These are phyloP conservation scores for Lathyrus oleraceus DNA, from an alignment of 306 rosid species.

Conservation along the genomic window DNA sequence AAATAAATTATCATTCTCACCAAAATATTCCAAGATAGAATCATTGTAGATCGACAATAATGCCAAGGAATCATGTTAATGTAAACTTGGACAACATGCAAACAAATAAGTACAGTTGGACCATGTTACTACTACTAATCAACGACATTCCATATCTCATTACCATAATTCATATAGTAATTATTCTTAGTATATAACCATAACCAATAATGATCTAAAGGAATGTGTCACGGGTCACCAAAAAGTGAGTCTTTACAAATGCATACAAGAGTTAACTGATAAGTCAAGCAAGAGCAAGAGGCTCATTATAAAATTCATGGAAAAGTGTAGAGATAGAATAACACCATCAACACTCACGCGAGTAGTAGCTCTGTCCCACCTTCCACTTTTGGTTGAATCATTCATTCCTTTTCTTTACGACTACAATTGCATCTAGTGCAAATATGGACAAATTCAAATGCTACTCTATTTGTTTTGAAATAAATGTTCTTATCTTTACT, in stretches of 20 bases:
- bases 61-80: slow-evolving; percentile 25
- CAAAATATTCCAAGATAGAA: neutral
- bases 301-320: slow-evolving; percentile 35
- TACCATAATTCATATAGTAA: neutral
- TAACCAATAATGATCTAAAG: neutral
- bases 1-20: neutral
- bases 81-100: slow-evolving; percentile 15
- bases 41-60: slow-evolving; percentile 39
- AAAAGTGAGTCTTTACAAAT: neutral
- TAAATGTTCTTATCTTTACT: too few species aligned
- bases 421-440: too few species aligned
- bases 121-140: neutral
- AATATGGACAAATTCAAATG: too few species aligned
- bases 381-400: neutral
- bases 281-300: neutral
- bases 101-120: neutral
- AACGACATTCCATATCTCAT: slow-evolving; percentile 16
- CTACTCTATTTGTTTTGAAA: too few species aligned
- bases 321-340: slow-evolving; percentile 28
- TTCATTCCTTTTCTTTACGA: neutral
- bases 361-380: slow-evolving; percentile 26
- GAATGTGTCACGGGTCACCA: neutral
- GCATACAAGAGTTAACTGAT: too few species aligned
- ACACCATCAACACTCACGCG: slow-evolving; percentile 27
- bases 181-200: neutral